Evolutionary conservation across 371 early-diverging fungal genomes (phyloP), one percentile per base, ranked within the genome.

Genomic region (Capillidium rhysosporum): DNA sequence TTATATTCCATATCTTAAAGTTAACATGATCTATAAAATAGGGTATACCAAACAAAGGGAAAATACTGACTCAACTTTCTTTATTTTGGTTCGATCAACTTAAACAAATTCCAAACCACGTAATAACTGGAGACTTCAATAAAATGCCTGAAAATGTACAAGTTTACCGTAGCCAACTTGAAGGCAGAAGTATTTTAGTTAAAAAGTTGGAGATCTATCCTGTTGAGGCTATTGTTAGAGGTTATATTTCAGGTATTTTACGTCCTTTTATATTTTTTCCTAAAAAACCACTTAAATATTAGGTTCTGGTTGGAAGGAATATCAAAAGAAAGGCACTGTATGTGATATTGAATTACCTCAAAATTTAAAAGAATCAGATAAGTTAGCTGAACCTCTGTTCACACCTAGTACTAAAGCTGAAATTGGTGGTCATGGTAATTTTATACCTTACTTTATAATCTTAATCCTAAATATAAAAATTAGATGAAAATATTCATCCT

Each of bases 381-480:
- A 81, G 60, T 76, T 97, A 38, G 76, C 75, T 0, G 59, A 69
- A 54, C 82, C 92, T 10, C 67, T 97, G 41, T 97, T 91, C 63
- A 97, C 98, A 12, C 98, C 98, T 29, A 85, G 86, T 63, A 97
- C 98, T 40, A 97, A 97, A 71, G 98, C 98, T 41, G 98, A 93
- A 51, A 77, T 88, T 56, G 98, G 98, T 29, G 89, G 85, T 52
- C 98, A 97, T 57, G 85, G 84, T 83, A 70, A 34, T 21, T 39
- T 16, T 39, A 39, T 45, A 9, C 9, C 20, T 45, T 45, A 47
- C 16, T 12, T 20, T 31, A 7, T 52, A 12, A 20, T 21, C 26
- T 38, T 18, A 21, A 2, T 38, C 9, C 3, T 34, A 52, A 31
- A 10, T 52, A 52, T 24, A 26, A 21, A 54, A 14, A 44, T 26